Conservation (phyloP, 768 basidiomycete genomes). For the Pulveroboletus ravenelii region DNA sequence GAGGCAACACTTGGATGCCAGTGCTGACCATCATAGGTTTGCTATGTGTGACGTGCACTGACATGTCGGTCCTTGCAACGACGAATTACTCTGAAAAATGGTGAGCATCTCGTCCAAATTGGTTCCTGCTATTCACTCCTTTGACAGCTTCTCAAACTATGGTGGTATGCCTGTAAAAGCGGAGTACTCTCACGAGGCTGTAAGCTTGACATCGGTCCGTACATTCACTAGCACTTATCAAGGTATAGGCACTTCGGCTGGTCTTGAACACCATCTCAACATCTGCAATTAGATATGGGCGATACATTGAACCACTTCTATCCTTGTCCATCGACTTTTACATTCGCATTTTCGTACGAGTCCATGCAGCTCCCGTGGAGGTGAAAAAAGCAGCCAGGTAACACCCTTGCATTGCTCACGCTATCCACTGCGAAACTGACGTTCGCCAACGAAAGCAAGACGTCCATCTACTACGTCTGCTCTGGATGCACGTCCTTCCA, state of each 20-base stretch:
- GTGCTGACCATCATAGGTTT: constrained; percentile 45
- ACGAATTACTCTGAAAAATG: constrained; percentile 97
- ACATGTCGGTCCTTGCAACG: constrained; percentile 89
- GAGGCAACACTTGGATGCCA: background rate
- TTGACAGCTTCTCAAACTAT: constrained; percentile 83
- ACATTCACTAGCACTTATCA: constrained; percentile 1
- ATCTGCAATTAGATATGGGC: constrained; percentile 87
- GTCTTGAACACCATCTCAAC: constrained; percentile 84
- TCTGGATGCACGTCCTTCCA: constrained; percentile 76
- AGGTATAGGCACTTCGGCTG: constrained; percentile 73
- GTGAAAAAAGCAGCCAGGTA: constrained; percentile 82
- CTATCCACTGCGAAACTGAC: constrained; percentile 2
- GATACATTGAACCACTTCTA: constrained; percentile 83
- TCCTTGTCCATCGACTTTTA: constrained; percentile 98
- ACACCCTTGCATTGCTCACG: constrained; percentile 16
- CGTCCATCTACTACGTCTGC: constrained; percentile 81
- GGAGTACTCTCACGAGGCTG: constrained; percentile 95
- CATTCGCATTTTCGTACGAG: constrained; percentile 82
- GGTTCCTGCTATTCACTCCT: background rate
- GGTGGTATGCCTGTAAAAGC: constrained; percentile 85
- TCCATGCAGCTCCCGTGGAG: constrained; percentile 68
- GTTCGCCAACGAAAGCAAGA: constrained; percentile 54
- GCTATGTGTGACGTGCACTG: constrained; percentile 94
- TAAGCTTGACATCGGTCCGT: constrained; percentile 33
- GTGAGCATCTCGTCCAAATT: constrained; percentile 35